phyloP scores from a whole-genome alignment of 129 eudicot genomes.

The Chrysanthemum makinoi region DNA sequence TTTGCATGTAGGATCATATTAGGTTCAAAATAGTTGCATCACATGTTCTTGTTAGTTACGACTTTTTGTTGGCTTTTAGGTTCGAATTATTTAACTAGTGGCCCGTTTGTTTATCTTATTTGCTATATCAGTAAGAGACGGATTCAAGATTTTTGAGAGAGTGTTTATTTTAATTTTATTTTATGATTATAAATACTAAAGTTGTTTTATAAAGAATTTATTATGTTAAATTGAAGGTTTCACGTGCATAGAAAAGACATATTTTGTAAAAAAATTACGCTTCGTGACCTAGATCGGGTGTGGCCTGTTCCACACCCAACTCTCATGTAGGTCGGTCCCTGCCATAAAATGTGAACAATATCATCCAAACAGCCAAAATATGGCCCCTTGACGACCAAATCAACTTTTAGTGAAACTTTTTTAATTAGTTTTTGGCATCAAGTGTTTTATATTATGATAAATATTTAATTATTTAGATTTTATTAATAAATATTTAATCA shows the following conservation, averaged over 20 bases:
- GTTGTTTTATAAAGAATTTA: too few relatives aligned
- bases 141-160: too few relatives aligned
- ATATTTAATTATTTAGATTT: background rate
- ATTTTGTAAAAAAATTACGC: too few relatives aligned
- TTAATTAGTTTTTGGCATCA: background rate
- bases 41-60: background rate
- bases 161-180: too few relatives aligned
- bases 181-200: too few relatives aligned
- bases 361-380: background rate
- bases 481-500: background rate
- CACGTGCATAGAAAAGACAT: too few relatives aligned
- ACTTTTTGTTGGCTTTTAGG: slow-evolving; percentile 2
- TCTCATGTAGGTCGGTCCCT: too few relatives aligned
- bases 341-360: background rate
- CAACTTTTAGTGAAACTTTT: background rate
- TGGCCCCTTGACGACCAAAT: slow-evolving; percentile 5
- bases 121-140: background rate
- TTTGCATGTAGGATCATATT: slow-evolving; percentile 26
- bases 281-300: too few relatives aligned
- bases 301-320: too few relatives aligned
- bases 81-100: background rate
- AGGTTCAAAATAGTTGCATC: slow-evolving; percentile 23
- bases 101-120: background rate
- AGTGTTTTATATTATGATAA: background rate
- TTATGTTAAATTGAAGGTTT: too few relatives aligned